Evolutionary conservation across 2,329 filamentous ascomycete genomes (phyloP).

Genomic region (Colletotrichum limetticola): DNA sequence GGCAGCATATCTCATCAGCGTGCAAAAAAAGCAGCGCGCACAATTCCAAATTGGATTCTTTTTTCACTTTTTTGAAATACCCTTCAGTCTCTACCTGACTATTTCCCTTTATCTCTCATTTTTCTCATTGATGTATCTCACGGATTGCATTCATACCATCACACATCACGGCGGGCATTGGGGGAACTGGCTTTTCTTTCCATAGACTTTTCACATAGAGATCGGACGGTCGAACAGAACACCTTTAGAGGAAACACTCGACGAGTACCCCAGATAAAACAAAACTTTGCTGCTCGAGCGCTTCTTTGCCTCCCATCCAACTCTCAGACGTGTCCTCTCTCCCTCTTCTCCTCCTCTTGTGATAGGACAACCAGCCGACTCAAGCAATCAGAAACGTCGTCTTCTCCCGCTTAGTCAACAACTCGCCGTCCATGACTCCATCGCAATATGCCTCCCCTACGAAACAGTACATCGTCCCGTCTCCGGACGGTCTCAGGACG

Average conservation of each 20-base stretch:
- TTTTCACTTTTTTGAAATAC: conserved; percentile 14
- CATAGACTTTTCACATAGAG: conserved; percentile 26
- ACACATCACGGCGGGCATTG: not conserved
- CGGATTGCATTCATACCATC: not conserved
- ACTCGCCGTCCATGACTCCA: conserved; percentile 32
- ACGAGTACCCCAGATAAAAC: conserved; percentile 7
- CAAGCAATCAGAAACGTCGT: not conserved
- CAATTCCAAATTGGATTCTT: conserved; percentile 8
- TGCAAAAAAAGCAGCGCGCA: conserved; percentile 16
- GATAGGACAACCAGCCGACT: not conserved
- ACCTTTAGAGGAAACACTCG: conserved; percentile 15
- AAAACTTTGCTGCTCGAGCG: conserved; percentile 3
- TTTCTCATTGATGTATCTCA: not conserved
- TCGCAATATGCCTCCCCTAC: conserved; percentile 31
- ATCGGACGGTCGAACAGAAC: conserved; percentile 20
- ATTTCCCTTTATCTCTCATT: not conserved
- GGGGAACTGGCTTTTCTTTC: not conserved
- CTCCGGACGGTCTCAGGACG: conserved; percentile 32
- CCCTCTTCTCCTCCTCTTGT: not conserved
- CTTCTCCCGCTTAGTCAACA: conserved; percentile 16
- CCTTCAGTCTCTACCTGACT: conserved; percentile 13
- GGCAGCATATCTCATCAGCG: conserved; percentile 29
- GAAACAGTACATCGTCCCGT: conserved; percentile 26
- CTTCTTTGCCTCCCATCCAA: not conserved
- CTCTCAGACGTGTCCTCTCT: conserved; percentile 1